A percentile compares a stretch with the other conserved stretches of the same genome.
phyloP scores from a whole-genome alignment of 306 rosid species.

The Rosa persica region DNA sequence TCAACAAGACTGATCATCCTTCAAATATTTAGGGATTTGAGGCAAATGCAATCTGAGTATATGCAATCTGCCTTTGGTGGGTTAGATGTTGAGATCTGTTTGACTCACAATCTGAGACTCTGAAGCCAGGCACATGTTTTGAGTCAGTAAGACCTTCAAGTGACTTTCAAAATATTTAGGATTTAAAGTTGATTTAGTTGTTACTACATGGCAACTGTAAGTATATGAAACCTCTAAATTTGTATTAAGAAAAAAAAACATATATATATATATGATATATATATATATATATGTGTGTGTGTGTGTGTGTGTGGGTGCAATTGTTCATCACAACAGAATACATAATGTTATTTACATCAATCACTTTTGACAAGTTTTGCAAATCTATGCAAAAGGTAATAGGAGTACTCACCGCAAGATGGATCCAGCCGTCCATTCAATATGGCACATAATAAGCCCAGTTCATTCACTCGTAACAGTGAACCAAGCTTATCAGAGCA shows the following conservation, averaged over 20 bases:
- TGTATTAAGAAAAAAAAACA: too few relatives aligned
- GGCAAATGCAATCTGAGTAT: not conserved
- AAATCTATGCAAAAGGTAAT: not conserved
- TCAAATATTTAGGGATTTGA: not conserved
- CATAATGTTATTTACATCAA: not conserved
- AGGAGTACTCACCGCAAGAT: conserved; percentile 58
- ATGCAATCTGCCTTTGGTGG: not conserved
- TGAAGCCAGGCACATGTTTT: not conserved
- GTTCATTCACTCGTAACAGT: conserved; percentile 55
- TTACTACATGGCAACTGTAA: not conserved
- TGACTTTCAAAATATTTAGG: not conserved
- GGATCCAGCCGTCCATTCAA: conserved; percentile 69
- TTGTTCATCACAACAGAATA: not conserved
- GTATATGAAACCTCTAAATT: not conserved
- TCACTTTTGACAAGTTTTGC: not conserved
- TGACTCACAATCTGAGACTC: not conserved
- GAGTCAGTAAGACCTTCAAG: not conserved
- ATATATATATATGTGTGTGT: too few relatives aligned
- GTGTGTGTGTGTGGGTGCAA: too few relatives aligned
- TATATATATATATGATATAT: too few relatives aligned
- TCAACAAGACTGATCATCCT: not conserved
- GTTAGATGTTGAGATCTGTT: not conserved
- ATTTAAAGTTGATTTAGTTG: not conserved
- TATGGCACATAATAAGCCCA: conserved; percentile 58
- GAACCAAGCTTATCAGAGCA: conserved; percentile 50